Evolutionary conservation across 768 basidiomycete species (phyloP).

Genomic region (Vararia minispora): DNA sequence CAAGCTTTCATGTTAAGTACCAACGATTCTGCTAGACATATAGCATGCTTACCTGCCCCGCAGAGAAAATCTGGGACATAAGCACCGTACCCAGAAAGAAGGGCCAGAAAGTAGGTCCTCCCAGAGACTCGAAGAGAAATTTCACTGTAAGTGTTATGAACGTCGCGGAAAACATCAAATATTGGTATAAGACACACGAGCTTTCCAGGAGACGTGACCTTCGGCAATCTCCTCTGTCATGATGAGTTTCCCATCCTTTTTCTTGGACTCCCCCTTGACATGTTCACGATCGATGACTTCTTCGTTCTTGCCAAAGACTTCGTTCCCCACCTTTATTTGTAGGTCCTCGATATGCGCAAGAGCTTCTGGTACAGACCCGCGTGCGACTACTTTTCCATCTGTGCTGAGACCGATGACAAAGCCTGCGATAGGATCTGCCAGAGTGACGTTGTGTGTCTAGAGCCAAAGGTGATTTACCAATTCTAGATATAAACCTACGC

Average conservation of each 20-base stretch:
- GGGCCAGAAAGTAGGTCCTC: constrained; percentile 21
- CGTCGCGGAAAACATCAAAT: background rate
- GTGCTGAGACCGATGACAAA: constrained; percentile 42
- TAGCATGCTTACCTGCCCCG: too few species aligned
- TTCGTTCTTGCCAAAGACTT: constrained; percentile 11
- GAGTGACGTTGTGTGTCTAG: constrained; percentile 38
- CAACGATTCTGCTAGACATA: too few species aligned
- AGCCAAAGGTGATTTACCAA: too few species aligned
- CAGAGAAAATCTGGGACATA: constrained; percentile 9
- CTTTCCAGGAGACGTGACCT: constrained; percentile 26
- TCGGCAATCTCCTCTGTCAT: constrained; percentile 26
- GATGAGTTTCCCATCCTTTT: constrained; percentile 22
- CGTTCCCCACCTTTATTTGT: constrained; percentile 17
- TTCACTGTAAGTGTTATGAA: constrained; percentile 17
- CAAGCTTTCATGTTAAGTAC: constrained; percentile 9
- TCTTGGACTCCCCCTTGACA: constrained; percentile 6
- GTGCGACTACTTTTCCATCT: constrained; percentile 38
- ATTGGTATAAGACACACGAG: constrained; percentile 16
- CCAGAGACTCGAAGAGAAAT: constrained; percentile 21
- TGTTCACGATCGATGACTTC: constrained; percentile 14
- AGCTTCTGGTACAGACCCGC: constrained; percentile 36
- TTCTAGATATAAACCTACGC: too few species aligned
- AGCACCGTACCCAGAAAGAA: constrained; percentile 12
- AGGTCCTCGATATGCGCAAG: constrained; percentile 29
- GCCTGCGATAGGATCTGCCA: constrained; percentile 39